phyloP scores from a whole-genome alignment of 495 filamentous ascomycete species.

The Oleoguttula mirabilis region DNA sequence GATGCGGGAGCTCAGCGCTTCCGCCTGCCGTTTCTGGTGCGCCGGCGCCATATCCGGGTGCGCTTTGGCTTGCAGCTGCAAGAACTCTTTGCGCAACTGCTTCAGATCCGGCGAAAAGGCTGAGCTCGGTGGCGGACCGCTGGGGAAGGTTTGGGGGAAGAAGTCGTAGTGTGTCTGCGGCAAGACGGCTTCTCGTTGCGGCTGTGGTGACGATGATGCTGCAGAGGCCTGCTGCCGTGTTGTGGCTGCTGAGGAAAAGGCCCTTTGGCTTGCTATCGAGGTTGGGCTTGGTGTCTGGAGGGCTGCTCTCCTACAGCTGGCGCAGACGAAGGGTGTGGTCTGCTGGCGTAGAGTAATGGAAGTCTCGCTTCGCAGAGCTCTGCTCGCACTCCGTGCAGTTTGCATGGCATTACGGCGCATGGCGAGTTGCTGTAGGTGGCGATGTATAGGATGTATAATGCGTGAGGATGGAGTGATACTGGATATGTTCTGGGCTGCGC shows the following conservation, averaged over 20 bases:
- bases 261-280: too few species aligned
- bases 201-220: not conserved
- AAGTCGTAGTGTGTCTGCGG: conserved; percentile 61
- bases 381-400: not conserved
- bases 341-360: not conserved
- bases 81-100: conserved; percentile 69
- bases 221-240: conserved; percentile 5
- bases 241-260: not conserved
- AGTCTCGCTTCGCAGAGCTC: not conserved
- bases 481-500: too few species aligned
- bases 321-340: not conserved
- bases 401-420: not conserved
- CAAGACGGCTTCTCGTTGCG: not conserved
- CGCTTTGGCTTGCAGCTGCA: conserved; percentile 61
- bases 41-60: conserved; percentile 72
- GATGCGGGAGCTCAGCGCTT: conserved; percentile 62
- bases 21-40: conserved; percentile 48
- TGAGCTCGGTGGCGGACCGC: conserved; percentile 64
- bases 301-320: not conserved
- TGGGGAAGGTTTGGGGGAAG: conserved; percentile 72
- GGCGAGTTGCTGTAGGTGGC: too few species aligned
- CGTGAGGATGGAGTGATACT: too few species aligned
- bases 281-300: not conserved
- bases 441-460: too few species aligned
- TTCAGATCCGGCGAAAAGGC: conserved; percentile 58